Base-by-base conservation (phyloP, 169 alveolate genomes). In the Theileria orientalis region DNA sequence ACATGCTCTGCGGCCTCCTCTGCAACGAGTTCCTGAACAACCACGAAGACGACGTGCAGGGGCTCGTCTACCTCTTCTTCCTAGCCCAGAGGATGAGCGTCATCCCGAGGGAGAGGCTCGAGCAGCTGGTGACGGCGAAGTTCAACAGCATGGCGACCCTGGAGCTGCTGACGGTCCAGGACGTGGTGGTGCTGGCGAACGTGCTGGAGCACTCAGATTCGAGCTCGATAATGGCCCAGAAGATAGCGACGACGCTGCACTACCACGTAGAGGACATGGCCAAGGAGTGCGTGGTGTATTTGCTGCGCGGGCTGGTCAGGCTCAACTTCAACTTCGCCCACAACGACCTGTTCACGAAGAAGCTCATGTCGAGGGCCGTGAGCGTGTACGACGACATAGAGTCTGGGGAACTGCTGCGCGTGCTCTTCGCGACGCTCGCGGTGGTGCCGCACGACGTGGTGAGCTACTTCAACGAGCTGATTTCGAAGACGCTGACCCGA, bases 231-330 rank as follows among this genome's bases (percentile, higher is more conserved):
- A 32, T 64, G 1, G 37, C 73, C 21, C 41, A 57, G 49, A 79
- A 79, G 74, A 41, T 71, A 27, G 13, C 64, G 35, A n/a, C 73
- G 51, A 21, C 69, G 9, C 19, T 79, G 57, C 19, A 54, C 51
- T 72, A 79, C 23, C 69, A 71, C 8, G 56, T 63, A n/a, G 83
- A 79, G 64, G n/a, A 16, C 16, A 30, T 79, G 62, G n/a, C 42
- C 32, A 51, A 72, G 37, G 54, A 63, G 21, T 63, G 69, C 27
- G 63, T 54, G 5, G 63, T 64, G 13, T 72, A 44, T 25, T 56
- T 79, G 35, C 13, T 60, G 21, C 47, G 72, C 35, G 83, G 75
- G 14, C 62, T 79, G 41, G 60, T 60, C 21, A 73, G 57, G 29
- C 25, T 72, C 35, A 56, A 68, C n/a, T 79, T 54, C 73, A 25